phyloP scores from a whole-genome alignment of 148 eudicot genomes.

The Suaeda aralocaspica region DNA sequence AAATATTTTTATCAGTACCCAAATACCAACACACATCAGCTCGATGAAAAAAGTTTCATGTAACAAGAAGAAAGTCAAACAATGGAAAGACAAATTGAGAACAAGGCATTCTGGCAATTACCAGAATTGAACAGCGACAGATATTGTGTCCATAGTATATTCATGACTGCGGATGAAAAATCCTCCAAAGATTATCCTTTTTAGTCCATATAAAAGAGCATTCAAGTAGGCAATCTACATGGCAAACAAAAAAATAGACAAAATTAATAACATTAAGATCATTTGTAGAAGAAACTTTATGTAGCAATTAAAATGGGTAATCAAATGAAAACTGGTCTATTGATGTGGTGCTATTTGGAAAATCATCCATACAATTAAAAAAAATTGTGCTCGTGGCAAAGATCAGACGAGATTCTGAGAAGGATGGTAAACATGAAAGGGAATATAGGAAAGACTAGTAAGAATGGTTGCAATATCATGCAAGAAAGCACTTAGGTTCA shows the following conservation, averaged over 20 bases:
- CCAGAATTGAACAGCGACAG: slow-evolving; percentile 94
- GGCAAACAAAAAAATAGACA: slow-evolving; percentile 2
- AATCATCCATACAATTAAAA: too few species aligned
- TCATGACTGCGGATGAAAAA: slow-evolving; percentile 91
- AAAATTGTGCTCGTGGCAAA: background rate
- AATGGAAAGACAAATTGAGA: background rate
- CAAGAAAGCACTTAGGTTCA: background rate
- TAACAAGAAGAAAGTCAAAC: background rate
- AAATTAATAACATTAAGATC: background rate
- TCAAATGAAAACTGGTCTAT: too few species aligned
- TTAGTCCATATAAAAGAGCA: slow-evolving; percentile 78
- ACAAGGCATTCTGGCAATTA: slow-evolving; percentile 21
- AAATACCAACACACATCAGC: background rate
- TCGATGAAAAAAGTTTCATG: background rate
- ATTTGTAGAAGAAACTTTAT: background rate
- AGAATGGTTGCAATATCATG: too few species aligned
- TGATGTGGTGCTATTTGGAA: too few species aligned
- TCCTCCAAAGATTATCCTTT: slow-evolving; percentile 91
- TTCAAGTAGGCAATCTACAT: slow-evolving; percentile 83
- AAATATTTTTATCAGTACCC: too few species aligned
- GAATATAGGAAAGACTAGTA: too few species aligned
- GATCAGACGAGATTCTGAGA: too few species aligned
- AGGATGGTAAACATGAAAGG: too few species aligned
- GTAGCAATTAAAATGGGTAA: too few species aligned
- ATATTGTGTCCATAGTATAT: slow-evolving; percentile 95